Base-by-base conservation (phyloP, 108 stramenopile genomes). In the Chaetoceros tenuissimus region DNA sequence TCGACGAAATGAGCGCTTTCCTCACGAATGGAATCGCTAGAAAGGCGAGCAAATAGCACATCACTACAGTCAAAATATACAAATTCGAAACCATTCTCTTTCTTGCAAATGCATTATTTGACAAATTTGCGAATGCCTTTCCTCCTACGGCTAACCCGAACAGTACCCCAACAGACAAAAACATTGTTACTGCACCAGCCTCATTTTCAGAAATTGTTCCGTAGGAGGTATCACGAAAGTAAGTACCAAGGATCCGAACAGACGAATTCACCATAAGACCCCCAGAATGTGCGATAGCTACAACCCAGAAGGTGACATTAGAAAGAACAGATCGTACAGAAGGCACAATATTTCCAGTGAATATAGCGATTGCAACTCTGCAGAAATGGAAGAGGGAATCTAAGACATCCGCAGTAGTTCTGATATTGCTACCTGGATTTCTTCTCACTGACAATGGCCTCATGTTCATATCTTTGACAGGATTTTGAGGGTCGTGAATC, bases 221-320 rank as follows among this genome's bases (percentile, higher is more conserved):
- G 54, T 73, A 58, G 22, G 78, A 82, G 31, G 89, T 91, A 28
- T 87, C 84, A 28, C 63, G 59, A 53, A 71, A 85, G 58, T 91
- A 91, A 2, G 82, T 74, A 8, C 78, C 80, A 16, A 91, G 57
- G 24, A 91, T 67, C 3, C 83, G 75, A 51, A 80, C 81, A 0
- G 81, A 81, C 17, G 76, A 68, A 29, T 79, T 76, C 3, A 84
- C 81, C 72, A 83, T 79, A 10, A 74, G 68, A 1, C 79, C 79
- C 3, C 83, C 89, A 24, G 83, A 67, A 59, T 91, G 89, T 2
- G 85, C 89, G 29, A 84, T 57, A 10, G 89, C 81, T 19, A 91
- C 72, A 51, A 76, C 64, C 85, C 85, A 91, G 63, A 91, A 91
- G 25, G 81, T 78, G 0, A 79, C 73, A 49, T 77, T 85, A 28